Evolutionary conservation across 257 asterid species (phyloP), one percentile per base, ranked within the genome.

Genomic region (Thymus mandschuricus): DNA sequence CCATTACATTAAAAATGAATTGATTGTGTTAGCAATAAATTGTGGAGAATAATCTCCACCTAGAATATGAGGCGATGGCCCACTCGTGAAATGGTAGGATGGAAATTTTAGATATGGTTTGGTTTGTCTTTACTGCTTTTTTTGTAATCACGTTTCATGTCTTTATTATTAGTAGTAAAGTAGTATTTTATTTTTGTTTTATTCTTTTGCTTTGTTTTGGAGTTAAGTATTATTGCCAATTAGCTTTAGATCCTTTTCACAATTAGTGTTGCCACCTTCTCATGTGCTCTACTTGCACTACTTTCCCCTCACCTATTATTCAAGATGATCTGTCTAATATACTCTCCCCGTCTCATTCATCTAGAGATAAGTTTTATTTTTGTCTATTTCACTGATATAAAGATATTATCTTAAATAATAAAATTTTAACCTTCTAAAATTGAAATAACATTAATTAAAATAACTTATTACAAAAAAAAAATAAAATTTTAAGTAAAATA

Each of bases 171-270:
- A 33, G 45, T 56, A 31, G 48, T 58, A 35, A 31, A 21, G 21
- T 21, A 21, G 21, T 21, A 21, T 35, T 35, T 35, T 35, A 35
- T 35, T 35, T 3, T 5, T 2, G 50, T 9, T 33, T 31, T 35
- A 5, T 5, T 29, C 27, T 34, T 70, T 56, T 8, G 30, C 6
- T 29, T 50, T 45, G 44, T 48, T 43, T 50, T 66, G 40, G 55
- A 54, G 57, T 62, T 57, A 48, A 67, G 60, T 28, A 78, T 21
- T 21, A 34, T 34, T 2, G 4, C 2, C 38, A 1, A 34, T 70
- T 68, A 54, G 68, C 48, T 60, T 68, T 1, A 67, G 3, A 72
- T 78, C 56, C 45, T 69, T 69, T 69, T 79, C 75, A n/a, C 28
- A 66, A 50, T 64, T 50, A 79, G 58, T 58, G 80, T 34, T 29